Evolutionary conservation across 2,329 filamentous ascomycete genomes (phyloP).

Genomic region (Aschersonia sp.): DNA sequence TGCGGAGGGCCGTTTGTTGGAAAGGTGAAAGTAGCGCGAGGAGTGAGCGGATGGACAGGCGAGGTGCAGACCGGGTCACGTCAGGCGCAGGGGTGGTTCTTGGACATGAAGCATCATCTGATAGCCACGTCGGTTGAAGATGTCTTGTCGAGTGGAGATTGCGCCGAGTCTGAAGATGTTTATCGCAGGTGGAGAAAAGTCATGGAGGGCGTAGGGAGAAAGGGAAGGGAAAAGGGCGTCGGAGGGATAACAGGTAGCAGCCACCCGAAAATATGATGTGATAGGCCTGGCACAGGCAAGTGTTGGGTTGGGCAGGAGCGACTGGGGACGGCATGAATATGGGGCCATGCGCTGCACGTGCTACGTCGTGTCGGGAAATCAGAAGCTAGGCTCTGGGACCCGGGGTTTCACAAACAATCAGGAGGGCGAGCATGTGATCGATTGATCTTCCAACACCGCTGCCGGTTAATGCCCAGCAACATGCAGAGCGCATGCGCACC

Average conservation of each 20-base stretch:
- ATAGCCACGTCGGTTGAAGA: neutral
- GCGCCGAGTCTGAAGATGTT: neutral
- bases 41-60: neutral
- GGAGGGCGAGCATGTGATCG: neutral
- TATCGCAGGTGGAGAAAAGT: neutral
- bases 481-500: neutral
- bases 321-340: neutral
- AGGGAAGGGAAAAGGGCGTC: neutral
- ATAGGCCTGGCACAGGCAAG: neutral
- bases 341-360: slow-evolving; percentile 1
- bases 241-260: neutral
- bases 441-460: neutral
- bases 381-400: neutral
- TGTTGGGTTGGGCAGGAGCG: neutral
- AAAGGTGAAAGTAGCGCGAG: neutral
- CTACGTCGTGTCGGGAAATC: slow-evolving; percentile 2
- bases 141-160: neutral
- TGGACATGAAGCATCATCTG: neutral
- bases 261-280: neutral
- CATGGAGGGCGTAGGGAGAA: neutral
- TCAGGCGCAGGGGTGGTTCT: neutral
- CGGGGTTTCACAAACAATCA: neutral
- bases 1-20: neutral
- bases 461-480: neutral
- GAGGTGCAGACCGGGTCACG: neutral